Conservation (phyloP, 768 basidiomycete species). For the Mycena albidolilacea region DNA sequence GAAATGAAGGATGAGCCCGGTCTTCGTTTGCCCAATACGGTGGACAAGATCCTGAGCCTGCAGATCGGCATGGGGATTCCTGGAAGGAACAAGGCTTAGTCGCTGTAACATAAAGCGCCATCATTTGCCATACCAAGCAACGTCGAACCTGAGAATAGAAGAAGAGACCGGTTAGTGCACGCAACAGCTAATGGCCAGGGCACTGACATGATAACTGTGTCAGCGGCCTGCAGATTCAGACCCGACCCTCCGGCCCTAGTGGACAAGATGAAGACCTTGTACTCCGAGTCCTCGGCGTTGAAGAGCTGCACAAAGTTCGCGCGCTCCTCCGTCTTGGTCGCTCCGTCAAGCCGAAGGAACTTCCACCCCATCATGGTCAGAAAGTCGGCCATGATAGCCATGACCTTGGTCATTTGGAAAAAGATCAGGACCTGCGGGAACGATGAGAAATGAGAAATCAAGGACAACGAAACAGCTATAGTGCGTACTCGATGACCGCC, state of each 20-base stretch:
- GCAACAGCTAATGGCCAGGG: slow-evolving; percentile 7
- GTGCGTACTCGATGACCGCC: slow-evolving; percentile 87
- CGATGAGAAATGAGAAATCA: slow-evolving; percentile 15
- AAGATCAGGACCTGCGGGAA: slow-evolving; percentile 89
- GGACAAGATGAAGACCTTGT: slow-evolving; percentile 93
- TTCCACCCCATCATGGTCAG: slow-evolving; percentile 89
- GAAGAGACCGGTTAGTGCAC: slow-evolving; percentile 25
- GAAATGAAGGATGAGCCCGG: slow-evolving; percentile 95
- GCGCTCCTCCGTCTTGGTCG: slow-evolving; percentile 96
- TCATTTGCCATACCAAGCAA: slow-evolving; percentile 68
- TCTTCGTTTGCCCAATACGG: slow-evolving; percentile 99
- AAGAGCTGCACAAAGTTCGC: slow-evolving; percentile 88
- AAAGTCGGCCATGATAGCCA: slow-evolving; percentile 99
- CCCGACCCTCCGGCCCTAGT: slow-evolving; percentile 95
- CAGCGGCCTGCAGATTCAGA: slow-evolving; percentile 95
- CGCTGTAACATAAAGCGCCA: not conserved
- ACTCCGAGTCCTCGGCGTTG: slow-evolving; percentile 91
- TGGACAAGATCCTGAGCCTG: slow-evolving; percentile 99
- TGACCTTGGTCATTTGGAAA: slow-evolving; percentile 99
- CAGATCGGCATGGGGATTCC: slow-evolving; percentile 99
- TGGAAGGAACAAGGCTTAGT: slow-evolving; percentile 47
- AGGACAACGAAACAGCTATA: not conserved
- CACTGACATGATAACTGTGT: slow-evolving; percentile 94
- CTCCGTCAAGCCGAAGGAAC: slow-evolving; percentile 94
- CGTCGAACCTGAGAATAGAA: slow-evolving; percentile 72